These are phyloP conservation scores for Pleurotus eryngii DNA, from an alignment of 768 basidiomycete genomes.

Conservation along the genomic window DNA sequence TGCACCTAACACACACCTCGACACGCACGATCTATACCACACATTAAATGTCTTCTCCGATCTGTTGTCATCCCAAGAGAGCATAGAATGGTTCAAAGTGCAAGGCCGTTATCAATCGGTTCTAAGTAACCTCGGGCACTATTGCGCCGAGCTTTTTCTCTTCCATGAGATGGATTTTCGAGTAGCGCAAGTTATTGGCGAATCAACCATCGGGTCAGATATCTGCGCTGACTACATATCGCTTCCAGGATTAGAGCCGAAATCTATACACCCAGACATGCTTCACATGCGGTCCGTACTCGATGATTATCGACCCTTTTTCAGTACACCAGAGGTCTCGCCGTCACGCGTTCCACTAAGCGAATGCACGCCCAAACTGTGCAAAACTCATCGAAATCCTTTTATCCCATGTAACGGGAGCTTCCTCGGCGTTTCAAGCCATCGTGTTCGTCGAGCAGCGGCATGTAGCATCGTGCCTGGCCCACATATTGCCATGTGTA, in stretches of 20 bases:
- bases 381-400: constrained; percentile 59
- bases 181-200: constrained; percentile 34
- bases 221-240: constrained; percentile 6
- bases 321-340: constrained; percentile 30
- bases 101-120: constrained; percentile 61
- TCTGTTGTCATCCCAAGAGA: constrained; percentile 48
- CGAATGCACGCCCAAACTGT: constrained; percentile 76
- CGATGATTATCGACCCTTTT: constrained; percentile 36
- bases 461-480: constrained; percentile 70
- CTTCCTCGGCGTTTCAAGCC: constrained; percentile 51
- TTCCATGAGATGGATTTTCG: constrained; percentile 57
- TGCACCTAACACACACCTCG: constrained; percentile 45
- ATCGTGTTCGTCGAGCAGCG: constrained; percentile 89
- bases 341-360: constrained; percentile 42
- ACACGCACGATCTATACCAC: constrained; percentile 47
- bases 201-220: constrained; percentile 13
- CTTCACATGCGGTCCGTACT: constrained; percentile 48
- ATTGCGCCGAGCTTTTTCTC: constrained; percentile 71
- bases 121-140: constrained; percentile 63
- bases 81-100: constrained; percentile 59
- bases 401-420: constrained; percentile 32
- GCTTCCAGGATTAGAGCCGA: constrained; percentile 16
- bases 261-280: constrained; percentile 36
- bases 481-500: constrained; percentile 59
- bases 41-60: constrained; percentile 33